Evolutionary conservation across 2,329 filamentous ascomycete species (phyloP).

Genomic region (Pseudocercospora musae): DNA sequence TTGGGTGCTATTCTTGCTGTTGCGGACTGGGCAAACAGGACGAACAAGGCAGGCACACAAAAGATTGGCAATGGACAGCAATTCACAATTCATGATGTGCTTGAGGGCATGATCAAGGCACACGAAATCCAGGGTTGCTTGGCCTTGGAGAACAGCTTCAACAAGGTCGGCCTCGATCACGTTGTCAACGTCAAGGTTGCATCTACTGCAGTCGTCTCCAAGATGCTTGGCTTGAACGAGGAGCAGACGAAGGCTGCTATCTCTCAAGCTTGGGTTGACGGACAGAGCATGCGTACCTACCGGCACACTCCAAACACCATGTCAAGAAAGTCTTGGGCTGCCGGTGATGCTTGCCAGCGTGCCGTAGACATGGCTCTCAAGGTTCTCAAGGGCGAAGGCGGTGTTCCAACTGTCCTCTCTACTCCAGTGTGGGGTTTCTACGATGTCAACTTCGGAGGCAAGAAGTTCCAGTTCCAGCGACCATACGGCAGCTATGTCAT

Average conservation of each 20-base stretch:
- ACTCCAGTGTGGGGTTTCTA: conserved; percentile 98
- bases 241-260: conserved; percentile 92
- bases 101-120: conserved; percentile 94
- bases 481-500: conserved; percentile 98
- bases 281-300: conserved; percentile 94
- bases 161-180: conserved; percentile 97
- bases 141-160: conserved; percentile 96
- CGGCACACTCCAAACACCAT: conserved; percentile 98
- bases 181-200: conserved; percentile 98
- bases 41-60: conserved; percentile 76
- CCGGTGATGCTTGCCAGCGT: conserved; percentile 95
- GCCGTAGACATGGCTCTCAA: conserved; percentile 97
- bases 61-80: conserved; percentile 69
- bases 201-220: conserved; percentile 87
- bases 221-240: conserved; percentile 88
- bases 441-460: conserved; percentile 94
- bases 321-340: conserved; percentile 98
- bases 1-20: conserved; percentile 93
- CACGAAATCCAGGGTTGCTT: conserved; percentile 98
- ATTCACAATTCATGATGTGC: conserved; percentile 82
- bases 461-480: conserved; percentile 93
- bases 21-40: conserved; percentile 95
- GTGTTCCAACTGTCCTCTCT: conserved; percentile 87
- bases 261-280: conserved; percentile 96
- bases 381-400: conserved; percentile 90